Evolutionary conservation across 345 rosid genomes (phyloP).

Genomic region (Eucalyptus marginata): DNA sequence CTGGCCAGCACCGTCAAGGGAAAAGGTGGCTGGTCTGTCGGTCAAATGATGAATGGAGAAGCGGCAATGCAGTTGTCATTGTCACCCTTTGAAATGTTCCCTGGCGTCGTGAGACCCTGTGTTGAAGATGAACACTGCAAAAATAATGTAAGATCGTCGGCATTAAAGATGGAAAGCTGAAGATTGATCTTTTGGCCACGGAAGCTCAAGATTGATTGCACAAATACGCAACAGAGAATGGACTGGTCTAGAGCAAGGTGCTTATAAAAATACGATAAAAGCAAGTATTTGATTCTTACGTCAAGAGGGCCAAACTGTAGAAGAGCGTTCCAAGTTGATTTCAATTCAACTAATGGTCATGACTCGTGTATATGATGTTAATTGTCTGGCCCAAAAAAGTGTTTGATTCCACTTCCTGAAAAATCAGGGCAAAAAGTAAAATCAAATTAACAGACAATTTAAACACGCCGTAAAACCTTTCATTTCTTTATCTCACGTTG

Average conservation of each 20-base stretch:
- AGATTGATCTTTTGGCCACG: no score
- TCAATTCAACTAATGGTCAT: background rate
- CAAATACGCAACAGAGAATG: background rate
- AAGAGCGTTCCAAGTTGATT: background rate
- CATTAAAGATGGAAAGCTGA: background rate
- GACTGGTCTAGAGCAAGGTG: background rate
- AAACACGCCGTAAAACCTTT: no score
- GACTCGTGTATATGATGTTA: no score
- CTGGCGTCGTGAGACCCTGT: background rate
- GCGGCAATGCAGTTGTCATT: background rate
- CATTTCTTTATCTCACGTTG: no score
- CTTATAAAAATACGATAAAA: background rate
- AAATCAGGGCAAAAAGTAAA: no score
- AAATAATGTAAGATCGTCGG: background rate
- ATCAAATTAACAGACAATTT: no score
- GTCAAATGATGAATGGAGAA: background rate
- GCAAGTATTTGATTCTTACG: background rate
- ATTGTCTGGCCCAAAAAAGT: no score
- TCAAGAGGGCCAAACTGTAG: background rate
- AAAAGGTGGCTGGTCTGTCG: rapidly evolving
- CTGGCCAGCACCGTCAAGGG: rapidly evolving
- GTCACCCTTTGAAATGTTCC: background rate
- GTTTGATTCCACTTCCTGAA: no score
- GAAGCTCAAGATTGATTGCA: background rate
- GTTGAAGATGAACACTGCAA: background rate